Evolutionary conservation across 257 asterid species (phyloP).

Genomic region (Nicotiana paniculata): DNA sequence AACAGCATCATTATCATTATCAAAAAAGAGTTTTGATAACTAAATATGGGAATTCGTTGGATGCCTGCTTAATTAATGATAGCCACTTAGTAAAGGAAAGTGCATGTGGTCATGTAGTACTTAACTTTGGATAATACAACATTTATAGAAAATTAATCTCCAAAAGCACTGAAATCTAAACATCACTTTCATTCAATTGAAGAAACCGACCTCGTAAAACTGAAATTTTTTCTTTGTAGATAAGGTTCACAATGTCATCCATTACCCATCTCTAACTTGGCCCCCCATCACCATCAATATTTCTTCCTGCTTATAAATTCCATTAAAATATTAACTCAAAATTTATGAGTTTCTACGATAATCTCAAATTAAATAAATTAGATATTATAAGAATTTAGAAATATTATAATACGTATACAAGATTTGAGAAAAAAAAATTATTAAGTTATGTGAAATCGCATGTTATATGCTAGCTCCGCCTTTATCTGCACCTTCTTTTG

Average conservation of each 20-base stretch:
- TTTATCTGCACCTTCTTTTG: too few relatives aligned
- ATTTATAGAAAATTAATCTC: background rate
- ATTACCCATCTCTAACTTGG: background rate
- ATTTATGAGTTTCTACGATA: rapidly evolving
- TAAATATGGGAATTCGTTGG: too few relatives aligned
- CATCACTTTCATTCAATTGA: slow-evolving; percentile 2
- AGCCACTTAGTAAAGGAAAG: background rate
- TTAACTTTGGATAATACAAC: background rate
- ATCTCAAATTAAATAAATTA: too few relatives aligned
- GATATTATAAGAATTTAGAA: too few relatives aligned
- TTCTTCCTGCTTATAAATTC: background rate
- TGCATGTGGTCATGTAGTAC: background rate
- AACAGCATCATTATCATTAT: too few relatives aligned
- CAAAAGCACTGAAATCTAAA: background rate
- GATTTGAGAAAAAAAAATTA: too few relatives aligned
- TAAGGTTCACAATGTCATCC: background rate
- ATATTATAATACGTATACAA: too few relatives aligned
- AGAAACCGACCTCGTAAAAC: background rate
- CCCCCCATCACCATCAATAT: slow-evolving; percentile 1
- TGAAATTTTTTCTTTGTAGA: background rate
- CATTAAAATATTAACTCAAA: background rate
- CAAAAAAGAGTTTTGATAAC: too few relatives aligned
- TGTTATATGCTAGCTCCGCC: too few relatives aligned
- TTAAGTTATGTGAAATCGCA: too few relatives aligned
- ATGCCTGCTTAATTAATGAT: too few relatives aligned